Evolutionary conservation across 2,329 filamentous ascomycete species (phyloP), one percentile per base, ranked within the genome.

Genomic region (Trematosphaeria pertusa): DNA sequence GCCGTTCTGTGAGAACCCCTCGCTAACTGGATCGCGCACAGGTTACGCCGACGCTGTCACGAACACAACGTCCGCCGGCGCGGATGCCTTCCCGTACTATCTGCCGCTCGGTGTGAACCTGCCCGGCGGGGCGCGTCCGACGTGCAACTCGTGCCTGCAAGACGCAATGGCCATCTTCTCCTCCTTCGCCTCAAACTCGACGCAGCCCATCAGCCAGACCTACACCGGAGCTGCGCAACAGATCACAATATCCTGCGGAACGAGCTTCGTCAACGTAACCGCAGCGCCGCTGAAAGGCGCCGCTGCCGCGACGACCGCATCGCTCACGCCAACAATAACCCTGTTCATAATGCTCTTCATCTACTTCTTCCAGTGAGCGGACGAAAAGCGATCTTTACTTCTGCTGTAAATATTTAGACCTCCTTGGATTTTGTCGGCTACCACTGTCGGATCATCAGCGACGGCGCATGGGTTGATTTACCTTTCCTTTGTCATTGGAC

Each of bases 111-210:
- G 94, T 48, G 80, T 86, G 31, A 72, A 78, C 0, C 75, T 97
- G 10, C 89, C 89, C 0, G 78, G 77, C 11, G 81, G 81, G 17
- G 83, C 86, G 19, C 77, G 79, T n/a, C 89, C 91, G 1, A 84
- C 75, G 1, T 99, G 94, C 75, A 86, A 83, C 59, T 75, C 75
- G 31, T 97, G 94, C 69, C 78, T 94, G 33, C 79, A 86, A 63
- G 78, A 89, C 50, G 93, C 89, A 4, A 96, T 97, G 91, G 79
- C 80, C 19, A 82, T 96, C 14, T 97, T 88, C 71, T 85, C 88
- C 42, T 73, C 81, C 0, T 87, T 87, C 21, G 85, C 89, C 0
- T 78, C 81, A 11, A 84, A 91, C 59, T 77, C 82, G 26, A 81
- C 77, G 3, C 84, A 88, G 58, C 81, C 85, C 6, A 80, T 97